Conservation (phyloP, 116 monocot genomes). For the Zostera marina region DNA sequence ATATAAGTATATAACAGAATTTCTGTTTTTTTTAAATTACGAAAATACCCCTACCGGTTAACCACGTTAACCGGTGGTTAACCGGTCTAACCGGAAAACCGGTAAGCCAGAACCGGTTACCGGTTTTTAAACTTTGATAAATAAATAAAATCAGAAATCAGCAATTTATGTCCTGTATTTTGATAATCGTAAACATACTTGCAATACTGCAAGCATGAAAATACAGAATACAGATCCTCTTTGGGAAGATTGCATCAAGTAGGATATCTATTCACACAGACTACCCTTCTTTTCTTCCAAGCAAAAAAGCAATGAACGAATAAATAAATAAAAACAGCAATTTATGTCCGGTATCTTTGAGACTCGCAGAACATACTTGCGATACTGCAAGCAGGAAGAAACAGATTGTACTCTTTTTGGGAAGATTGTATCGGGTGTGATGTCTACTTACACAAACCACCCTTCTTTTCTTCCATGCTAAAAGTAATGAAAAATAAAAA, state of each 20-base stretch:
- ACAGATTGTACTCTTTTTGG: conserved; percentile 16
- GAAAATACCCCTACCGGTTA: no score
- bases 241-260: conserved; percentile 33
- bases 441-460: conserved; percentile 23
- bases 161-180: conserved; percentile 5
- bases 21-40: no score
- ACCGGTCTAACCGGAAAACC: no score
- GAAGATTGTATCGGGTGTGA: conserved; percentile 38
- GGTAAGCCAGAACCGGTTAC: no score
- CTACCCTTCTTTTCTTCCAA: conserved; percentile 79
- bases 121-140: no score
- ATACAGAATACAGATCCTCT: conserved; percentile 11
- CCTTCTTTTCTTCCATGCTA: conserved; percentile 69
- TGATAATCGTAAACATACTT: conserved; percentile 59
- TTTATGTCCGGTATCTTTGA: conserved; percentile 20
- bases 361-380: conserved; percentile 46
- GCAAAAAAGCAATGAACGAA: no score
- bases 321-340: no score
- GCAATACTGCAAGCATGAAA: conserved; percentile 48
- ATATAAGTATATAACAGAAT: no score
- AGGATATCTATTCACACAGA: conserved; percentile 23
- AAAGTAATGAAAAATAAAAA: no score
- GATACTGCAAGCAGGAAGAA: conserved; percentile 50
- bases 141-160: no score
- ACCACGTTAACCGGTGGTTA: no score